phyloP scores from a whole-genome alignment of 306 rosid species.

The Cucurbita maxima region DNA sequence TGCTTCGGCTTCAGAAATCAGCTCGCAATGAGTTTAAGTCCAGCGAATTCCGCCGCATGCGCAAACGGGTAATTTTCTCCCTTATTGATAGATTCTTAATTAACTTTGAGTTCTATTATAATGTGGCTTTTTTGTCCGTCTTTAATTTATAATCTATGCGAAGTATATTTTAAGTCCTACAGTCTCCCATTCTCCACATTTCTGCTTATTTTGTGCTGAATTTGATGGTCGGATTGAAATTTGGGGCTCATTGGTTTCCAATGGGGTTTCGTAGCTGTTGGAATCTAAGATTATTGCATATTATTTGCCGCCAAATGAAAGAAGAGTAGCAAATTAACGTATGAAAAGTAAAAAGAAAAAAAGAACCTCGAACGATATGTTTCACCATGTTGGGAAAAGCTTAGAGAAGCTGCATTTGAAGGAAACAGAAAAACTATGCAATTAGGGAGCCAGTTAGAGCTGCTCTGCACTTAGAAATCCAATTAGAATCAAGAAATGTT shows the following conservation, averaged over 20 bases:
- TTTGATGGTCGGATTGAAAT: not conserved
- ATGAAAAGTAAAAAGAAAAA: not conserved
- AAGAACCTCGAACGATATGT: not conserved
- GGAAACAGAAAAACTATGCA: not conserved
- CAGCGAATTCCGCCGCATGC: slow-evolving; percentile 78
- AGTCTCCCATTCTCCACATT: not conserved
- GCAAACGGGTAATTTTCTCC: slow-evolving; percentile 46
- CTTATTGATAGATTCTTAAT: not conserved
- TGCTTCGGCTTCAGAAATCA: slow-evolving; percentile 82
- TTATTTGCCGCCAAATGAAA: not conserved
- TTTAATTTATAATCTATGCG: not conserved
- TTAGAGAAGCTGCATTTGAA: not conserved
- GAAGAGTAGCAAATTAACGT: not conserved
- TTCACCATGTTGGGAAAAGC: not conserved
- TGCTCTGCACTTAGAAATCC: not conserved
- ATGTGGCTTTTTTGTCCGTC: not conserved
- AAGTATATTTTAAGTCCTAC: not conserved
- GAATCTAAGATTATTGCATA: not conserved
- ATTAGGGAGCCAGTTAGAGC: not conserved
- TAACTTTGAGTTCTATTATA: not conserved
- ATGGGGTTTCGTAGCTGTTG: not conserved
- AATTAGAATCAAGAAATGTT: not conserved
- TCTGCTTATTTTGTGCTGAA: not conserved
- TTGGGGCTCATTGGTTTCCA: not conserved
- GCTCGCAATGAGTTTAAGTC: slow-evolving; percentile 69